Conservation (phyloP, 176 grass and related monocot species). For the Pontederia crassipes region DNA sequence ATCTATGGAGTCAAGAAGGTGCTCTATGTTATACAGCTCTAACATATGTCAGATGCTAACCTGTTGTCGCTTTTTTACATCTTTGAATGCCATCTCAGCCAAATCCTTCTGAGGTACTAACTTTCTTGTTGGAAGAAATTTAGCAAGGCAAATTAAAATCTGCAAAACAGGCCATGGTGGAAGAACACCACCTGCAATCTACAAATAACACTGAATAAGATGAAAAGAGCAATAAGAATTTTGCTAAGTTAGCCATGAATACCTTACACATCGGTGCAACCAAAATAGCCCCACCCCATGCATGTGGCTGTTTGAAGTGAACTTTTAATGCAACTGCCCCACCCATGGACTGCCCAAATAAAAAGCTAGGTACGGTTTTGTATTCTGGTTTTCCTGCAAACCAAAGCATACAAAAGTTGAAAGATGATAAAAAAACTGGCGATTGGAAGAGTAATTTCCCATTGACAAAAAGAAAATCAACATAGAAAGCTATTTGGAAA, state of each 20-base stretch:
- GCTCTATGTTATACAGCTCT: no score
- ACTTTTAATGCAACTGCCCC: conserved; percentile 85
- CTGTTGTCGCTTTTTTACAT: conserved; percentile 60
- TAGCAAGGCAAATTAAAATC: conserved; percentile 65
- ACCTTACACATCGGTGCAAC: conserved; percentile 98
- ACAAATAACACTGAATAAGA: conserved; percentile 5
- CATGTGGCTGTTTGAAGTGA: conserved; percentile 76
- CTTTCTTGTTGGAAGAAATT: conserved; percentile 75
- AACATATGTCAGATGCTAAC: conserved; percentile 15
- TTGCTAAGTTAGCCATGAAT: not conserved
- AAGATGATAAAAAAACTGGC: no score
- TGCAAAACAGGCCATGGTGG: conserved; percentile 83
- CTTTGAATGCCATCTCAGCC: conserved; percentile 83
- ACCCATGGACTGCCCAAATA: conserved; percentile 89
- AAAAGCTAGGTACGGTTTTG: conserved; percentile 49
- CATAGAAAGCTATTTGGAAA: not conserved
- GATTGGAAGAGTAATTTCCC: conserved; percentile 2
- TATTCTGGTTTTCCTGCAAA: conserved; percentile 58
- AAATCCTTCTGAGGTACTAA: conserved; percentile 93
- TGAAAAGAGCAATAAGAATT: no score
- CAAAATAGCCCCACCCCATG: conserved; percentile 71
- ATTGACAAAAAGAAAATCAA: not conserved
- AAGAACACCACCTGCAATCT: conserved; percentile 81
- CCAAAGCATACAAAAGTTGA: not conserved
- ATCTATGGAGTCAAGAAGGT: no score